phyloP scores from a whole-genome alignment of 306 rosid species.

The Castanea crenata region DNA sequence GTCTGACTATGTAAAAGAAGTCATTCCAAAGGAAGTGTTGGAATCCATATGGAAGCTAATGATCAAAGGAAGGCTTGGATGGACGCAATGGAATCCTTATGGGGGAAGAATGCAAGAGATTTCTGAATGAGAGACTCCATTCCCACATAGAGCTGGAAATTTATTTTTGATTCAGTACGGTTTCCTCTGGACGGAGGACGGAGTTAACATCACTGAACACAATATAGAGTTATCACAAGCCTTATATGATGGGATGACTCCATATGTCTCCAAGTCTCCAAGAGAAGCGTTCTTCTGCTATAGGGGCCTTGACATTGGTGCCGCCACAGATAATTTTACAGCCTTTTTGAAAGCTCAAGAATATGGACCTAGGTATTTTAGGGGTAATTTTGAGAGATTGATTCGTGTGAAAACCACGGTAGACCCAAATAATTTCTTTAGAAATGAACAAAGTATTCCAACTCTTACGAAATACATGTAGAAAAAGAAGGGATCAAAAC shows the following conservation, averaged over 20 bases:
- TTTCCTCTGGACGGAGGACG: conserved; percentile 39
- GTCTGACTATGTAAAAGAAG: conserved; percentile 32
- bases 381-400: conserved; percentile 51
- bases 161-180: conserved; percentile 49
- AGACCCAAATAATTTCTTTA: conserved; percentile 63
- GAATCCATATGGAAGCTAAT: conserved; percentile 29
- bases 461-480: not conserved
- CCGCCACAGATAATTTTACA: not conserved
- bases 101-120: conserved; percentile 55
- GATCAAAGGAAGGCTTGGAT: not conserved
- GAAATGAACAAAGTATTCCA: conserved; percentile 68
- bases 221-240: conserved; percentile 23
- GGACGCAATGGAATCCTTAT: conserved; percentile 25
- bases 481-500: too few relatives aligned
- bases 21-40: conserved; percentile 25
- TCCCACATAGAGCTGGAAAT: conserved; percentile 61
- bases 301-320: conserved; percentile 63
- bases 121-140: conserved; percentile 41
- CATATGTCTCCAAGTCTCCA: conserved; percentile 62
- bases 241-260: conserved; percentile 49
- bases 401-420: conserved; percentile 52
- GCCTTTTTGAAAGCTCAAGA: conserved; percentile 30
- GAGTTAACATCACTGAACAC: conserved; percentile 20
- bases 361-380: conserved; percentile 47
- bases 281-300: conserved; percentile 52